Conservation (phyloP, 352 stramenopile genomes). For the Pythium guiyangense region DNA sequence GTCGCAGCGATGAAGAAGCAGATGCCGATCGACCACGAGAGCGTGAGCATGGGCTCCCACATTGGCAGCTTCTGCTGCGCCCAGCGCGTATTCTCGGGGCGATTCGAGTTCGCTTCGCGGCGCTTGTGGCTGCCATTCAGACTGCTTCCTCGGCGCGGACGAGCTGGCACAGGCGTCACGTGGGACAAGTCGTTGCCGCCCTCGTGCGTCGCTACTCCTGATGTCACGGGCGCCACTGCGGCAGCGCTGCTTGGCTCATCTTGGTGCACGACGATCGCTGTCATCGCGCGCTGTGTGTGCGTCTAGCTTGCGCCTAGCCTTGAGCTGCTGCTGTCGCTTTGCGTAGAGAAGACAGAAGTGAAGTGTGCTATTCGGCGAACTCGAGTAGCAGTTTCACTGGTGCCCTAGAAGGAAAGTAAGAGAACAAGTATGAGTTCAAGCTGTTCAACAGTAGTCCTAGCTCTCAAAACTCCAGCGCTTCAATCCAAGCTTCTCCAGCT, state of each 20-base stretch:
- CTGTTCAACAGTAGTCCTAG: too few relatives aligned
- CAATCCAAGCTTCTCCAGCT: too few relatives aligned
- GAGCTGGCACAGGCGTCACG: background rate
- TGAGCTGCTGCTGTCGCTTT: too few relatives aligned
- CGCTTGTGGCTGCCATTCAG: conserved; percentile 1
- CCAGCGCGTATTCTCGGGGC: conserved; percentile 45
- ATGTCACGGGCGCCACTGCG: conserved; percentile 1
- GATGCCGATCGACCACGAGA: conserved; percentile 54
- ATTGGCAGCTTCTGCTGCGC: conserved; percentile 63
- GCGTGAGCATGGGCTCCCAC: conserved; percentile 75
- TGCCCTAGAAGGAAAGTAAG: too few relatives aligned
- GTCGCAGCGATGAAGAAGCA: conserved; percentile 36
- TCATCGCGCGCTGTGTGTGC: too few relatives aligned
- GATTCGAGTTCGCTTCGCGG: conserved; percentile 26
- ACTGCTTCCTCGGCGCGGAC: conserved; percentile 3
- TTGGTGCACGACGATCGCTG: conserved; percentile 20
- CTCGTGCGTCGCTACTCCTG: background rate
- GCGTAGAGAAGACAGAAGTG: too few relatives aligned
- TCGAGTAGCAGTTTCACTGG: too few relatives aligned
- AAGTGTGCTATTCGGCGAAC: too few relatives aligned
- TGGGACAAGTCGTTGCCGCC: background rate
- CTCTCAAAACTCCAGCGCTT: too few relatives aligned
- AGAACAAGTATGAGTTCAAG: too few relatives aligned
- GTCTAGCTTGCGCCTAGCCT: too few relatives aligned
- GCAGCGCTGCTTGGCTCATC: conserved; percentile 7